Base-by-base conservation (phyloP, 345 rosid genomes). In the Euphorbia pulcherrima region DNA sequence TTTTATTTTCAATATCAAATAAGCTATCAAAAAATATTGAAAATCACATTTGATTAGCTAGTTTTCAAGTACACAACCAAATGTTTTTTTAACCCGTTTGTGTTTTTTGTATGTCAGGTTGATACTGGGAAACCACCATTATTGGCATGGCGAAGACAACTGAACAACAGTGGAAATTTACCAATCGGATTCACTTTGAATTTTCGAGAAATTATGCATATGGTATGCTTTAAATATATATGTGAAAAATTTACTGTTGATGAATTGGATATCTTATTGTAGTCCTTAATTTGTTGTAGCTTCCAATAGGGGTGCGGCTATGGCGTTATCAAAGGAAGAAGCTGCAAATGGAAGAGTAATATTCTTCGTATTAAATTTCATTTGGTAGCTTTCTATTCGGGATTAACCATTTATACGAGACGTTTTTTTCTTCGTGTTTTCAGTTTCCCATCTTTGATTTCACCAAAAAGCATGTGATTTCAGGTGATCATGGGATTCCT, bases 401-500 rank as follows among this genome's bases (percentile, higher is more conserved):
- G 26, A 51, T n/a, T 21, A 51, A 21, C 17, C n/a, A n/a, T n/a
- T n/a, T n/a, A 30, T 11, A 27, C 27, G 52, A 26, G 27, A 4
- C 28, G 23, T 28, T 0, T 1, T 29, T 65, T 41, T 27, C 58
- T 28, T 56, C 57, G 10, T 13, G 66, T 68, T 40, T 72, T 62
- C 80, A 89, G 96, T 73, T 72, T 35, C 37, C 88, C 9, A 77
- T 89, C 59, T 84, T 83, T 54, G 86, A 89, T 59, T 74, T 81
- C 55, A 68, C 74, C 62, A 83, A 79, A 68, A 85, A 81, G 74
- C 90, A 68, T 27, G 72, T 61, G 65, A 16, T 81, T 57, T 80
- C 88, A 1, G 79, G 88, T 74, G 87, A 82, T 72, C 92, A 85
- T 50, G 96, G 88, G 0, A 68, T 90, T 66, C 90, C 96, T 67